Evolutionary conservation across 129 eudicot genomes (phyloP).

Genomic region (Gnaphalium uliginosum): DNA sequence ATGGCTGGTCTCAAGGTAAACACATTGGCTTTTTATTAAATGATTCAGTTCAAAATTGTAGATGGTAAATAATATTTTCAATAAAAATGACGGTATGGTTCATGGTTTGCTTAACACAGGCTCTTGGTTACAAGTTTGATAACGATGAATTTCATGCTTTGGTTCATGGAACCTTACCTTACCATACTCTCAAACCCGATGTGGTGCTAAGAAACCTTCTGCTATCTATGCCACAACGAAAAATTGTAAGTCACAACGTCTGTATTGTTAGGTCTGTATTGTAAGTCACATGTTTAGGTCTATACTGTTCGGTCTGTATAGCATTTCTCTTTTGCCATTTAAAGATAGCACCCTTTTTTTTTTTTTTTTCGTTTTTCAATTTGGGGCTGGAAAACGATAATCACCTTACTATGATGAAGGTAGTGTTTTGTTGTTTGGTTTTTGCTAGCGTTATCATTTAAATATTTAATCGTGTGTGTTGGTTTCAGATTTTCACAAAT

Average conservation of each 20-base stretch:
- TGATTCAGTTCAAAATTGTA: background rate
- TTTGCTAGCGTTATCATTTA: background rate
- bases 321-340: background rate
- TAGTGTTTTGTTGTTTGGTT: background rate
- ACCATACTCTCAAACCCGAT: slow-evolving; percentile 77
- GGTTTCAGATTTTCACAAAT: slow-evolving; percentile 71
- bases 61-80: background rate
- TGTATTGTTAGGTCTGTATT: background rate
- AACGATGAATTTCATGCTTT: slow-evolving; percentile 69
- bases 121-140: slow-evolving; percentile 78
- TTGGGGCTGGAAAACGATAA: background rate
- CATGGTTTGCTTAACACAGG: slow-evolving; percentile 44
- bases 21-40: background rate
- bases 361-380: background rate
- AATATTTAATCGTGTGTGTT: background rate
- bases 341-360: background rate
- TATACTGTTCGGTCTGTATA: background rate
- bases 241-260: slow-evolving; percentile 52
- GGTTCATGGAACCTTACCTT: slow-evolving; percentile 90
- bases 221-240: slow-evolving; percentile 82
- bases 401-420: background rate
- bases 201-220: slow-evolving; percentile 75
- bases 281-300: too few relatives aligned
- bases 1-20: slow-evolving; percentile 96
- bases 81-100: background rate